Conservation (phyloP, 176 grass and related monocot species). For the Carex cristatella region DNA sequence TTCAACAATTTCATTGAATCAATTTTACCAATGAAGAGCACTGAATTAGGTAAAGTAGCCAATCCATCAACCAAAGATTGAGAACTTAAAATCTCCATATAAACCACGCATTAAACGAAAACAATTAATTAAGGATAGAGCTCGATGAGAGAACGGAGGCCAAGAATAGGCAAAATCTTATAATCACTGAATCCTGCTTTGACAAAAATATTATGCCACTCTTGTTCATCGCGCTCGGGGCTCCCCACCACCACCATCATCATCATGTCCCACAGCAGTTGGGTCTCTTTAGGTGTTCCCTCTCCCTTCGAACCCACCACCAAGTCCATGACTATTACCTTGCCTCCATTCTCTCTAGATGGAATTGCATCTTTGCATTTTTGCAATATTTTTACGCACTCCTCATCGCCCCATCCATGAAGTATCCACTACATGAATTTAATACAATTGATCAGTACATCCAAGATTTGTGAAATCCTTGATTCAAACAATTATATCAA, state of each 20-base stretch:
- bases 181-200: constrained; percentile 38
- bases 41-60: too few species aligned
- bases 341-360: constrained; percentile 28
- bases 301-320: constrained; percentile 26
- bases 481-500: not conserved
- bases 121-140: constrained; percentile 19
- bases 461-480: not conserved
- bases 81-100: too few species aligned
- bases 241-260: constrained; percentile 24
- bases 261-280: constrained; percentile 22
- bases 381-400: constrained; percentile 33
- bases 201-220: constrained; percentile 30
- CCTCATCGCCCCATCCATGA: constrained; percentile 32
- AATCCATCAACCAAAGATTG: not conserved
- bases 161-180: constrained; percentile 31
- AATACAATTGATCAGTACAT: not conserved
- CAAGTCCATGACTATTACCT: constrained; percentile 39
- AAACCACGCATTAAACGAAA: not conserved
- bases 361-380: constrained; percentile 36
- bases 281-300: not conserved
- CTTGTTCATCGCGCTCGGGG: constrained; percentile 32
- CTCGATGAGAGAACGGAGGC: constrained; percentile 37
- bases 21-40: too few species aligned
- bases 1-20: too few species aligned
- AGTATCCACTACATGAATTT: constrained; percentile 36